phyloP scores from a whole-genome alignment of 169 alveolate genomes.

The Cryptosporidium canis region DNA sequence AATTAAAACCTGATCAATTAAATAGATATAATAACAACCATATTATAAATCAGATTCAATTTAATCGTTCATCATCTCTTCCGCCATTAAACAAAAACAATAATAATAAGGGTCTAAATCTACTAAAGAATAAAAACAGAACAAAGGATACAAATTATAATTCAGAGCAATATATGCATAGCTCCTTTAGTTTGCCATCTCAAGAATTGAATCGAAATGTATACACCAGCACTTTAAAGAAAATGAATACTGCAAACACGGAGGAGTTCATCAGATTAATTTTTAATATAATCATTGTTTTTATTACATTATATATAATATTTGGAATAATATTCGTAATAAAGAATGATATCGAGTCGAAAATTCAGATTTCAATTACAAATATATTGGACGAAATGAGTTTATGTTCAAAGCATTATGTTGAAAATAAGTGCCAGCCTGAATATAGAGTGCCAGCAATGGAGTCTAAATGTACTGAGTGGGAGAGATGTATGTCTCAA shows the following conservation, averaged over 20 bases:
- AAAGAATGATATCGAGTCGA: slow-evolving; percentile 59
- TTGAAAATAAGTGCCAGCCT: slow-evolving; percentile 64
- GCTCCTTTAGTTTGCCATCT: not conserved
- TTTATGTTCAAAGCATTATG: slow-evolving; percentile 63
- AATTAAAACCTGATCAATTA: not conserved
- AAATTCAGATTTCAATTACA: slow-evolving; percentile 52
- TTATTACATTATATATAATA: slow-evolving; percentile 9
- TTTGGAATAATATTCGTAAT: slow-evolving; percentile 49
- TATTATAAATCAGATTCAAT: not conserved
- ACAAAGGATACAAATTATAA: not conserved
- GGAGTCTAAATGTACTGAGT: slow-evolving; percentile 63
- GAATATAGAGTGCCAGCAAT: slow-evolving; percentile 63
- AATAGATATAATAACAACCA: not conserved
- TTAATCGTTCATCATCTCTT: not conserved
- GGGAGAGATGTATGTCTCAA: slow-evolving; percentile 70
- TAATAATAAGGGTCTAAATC: not conserved
- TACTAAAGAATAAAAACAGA: not conserved
- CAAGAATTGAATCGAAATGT: not conserved
- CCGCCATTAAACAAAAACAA: not conserved
- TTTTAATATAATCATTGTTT: slow-evolving; percentile 9
- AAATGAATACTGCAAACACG: not conserved
- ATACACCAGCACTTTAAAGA: not conserved
- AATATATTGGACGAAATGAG: slow-evolving; percentile 47
- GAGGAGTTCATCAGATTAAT: slow-evolving; percentile 6
- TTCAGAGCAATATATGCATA: not conserved